Percentiles rank a stretch among this genome's conserved stretches.
Evolutionary conservation across 768 basidiomycete genomes (phyloP).

Genomic region (Leccinum obscurum): DNA sequence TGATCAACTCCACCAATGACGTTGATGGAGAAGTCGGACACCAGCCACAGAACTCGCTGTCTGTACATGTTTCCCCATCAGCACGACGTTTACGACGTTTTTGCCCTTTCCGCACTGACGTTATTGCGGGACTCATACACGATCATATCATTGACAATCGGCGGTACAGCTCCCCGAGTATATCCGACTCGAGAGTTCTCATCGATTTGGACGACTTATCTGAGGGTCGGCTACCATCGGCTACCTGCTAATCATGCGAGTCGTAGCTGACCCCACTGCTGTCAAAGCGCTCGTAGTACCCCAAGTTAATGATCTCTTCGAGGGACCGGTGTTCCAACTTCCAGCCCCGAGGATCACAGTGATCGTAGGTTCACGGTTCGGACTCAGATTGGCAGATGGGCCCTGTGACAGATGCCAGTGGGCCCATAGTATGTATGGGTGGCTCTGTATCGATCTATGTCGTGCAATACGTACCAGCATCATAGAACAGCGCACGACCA

Average conservation of each 20-base stretch:
- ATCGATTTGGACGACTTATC: background rate
- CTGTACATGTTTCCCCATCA: conserved; percentile 47
- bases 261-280: background rate
- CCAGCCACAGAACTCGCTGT: background rate
- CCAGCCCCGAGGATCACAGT: too few relatives aligned
- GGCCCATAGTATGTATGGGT: background rate
- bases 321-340: too few relatives aligned
- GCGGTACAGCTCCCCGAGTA: background rate
- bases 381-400: background rate
- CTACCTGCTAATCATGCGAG: background rate
- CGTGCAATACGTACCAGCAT: background rate
- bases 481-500: background rate
- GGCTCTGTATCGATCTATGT: background rate
- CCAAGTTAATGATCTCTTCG: background rate
- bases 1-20: background rate
- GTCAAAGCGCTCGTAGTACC: background rate
- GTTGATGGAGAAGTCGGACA: background rate
- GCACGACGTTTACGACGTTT: background rate
- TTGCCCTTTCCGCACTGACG: background rate
- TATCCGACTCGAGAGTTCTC: background rate
- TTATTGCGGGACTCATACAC: background rate
- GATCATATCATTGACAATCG: background rate
- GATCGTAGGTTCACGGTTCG: too few relatives aligned
- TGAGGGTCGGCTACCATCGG: background rate
- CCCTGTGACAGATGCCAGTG: background rate